Evolutionary conservation across 148 eudicot genomes (phyloP).

Genomic region (Camellia lanceoleosa): DNA sequence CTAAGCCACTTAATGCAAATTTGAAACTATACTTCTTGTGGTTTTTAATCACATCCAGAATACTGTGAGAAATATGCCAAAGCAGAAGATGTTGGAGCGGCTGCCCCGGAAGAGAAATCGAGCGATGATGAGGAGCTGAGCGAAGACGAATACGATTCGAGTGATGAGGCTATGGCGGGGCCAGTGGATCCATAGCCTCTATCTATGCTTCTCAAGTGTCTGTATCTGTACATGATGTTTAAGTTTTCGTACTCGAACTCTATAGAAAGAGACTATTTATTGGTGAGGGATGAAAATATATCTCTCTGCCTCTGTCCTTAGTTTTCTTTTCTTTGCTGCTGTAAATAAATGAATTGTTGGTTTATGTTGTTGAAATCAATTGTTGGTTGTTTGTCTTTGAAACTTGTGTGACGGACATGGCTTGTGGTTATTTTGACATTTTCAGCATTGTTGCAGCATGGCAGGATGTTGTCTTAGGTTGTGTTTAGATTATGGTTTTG

Average conservation of each 20-base stretch:
- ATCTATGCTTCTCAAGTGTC: background rate
- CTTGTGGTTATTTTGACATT: background rate
- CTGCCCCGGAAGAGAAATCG: conserved; percentile 44
- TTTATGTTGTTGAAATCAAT: conserved; percentile 6
- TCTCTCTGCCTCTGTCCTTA: conserved; percentile 5
- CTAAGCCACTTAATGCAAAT: background rate
- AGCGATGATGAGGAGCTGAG: conserved; percentile 84
- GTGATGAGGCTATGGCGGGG: conserved; percentile 67
- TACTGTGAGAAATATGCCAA: conserved; percentile 67
- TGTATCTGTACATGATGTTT: conserved; percentile 19
- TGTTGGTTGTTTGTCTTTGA: background rate
- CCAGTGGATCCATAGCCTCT: conserved; percentile 50
- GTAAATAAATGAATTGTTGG: conserved; percentile 16
- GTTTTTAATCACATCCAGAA: conserved; percentile 35
- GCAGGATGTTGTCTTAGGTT: background rate
- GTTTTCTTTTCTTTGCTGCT: conserved; percentile 5
- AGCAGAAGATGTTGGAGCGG: conserved; percentile 63
- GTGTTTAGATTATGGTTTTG: too few species aligned
- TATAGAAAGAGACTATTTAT: background rate
- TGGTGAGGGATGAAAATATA: conserved; percentile 14
- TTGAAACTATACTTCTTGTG: background rate
- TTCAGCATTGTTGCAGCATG: background rate
- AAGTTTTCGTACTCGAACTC: conserved; percentile 5
- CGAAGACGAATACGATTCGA: conserved; percentile 60
- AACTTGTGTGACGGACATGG: background rate